Conservation (phyloP, 2,329 filamentous ascomycete species). For the Phyllosticta citribraziliensis region DNA sequence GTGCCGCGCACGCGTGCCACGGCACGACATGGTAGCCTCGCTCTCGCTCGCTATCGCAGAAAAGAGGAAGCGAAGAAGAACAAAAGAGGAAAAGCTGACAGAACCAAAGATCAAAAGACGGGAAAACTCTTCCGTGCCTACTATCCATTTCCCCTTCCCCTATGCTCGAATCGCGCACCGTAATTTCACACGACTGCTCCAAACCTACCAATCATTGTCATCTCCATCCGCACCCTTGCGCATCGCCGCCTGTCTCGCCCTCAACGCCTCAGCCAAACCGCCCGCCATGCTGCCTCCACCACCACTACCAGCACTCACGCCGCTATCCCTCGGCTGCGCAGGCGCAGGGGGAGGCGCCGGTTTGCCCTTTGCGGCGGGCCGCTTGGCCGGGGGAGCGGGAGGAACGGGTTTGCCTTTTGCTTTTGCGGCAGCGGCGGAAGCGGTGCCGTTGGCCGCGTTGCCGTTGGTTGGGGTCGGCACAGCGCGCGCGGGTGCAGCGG, state of each 20-base stretch:
- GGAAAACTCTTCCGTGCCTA: no score
- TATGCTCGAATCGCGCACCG: not conserved
- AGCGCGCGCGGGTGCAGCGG: slow-evolving; percentile 35
- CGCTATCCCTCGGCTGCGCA: slow-evolving; percentile 57
- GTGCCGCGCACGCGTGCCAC: no score
- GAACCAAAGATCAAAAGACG: no score
- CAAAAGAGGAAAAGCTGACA: no score
- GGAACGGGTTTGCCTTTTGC: slow-evolving; percentile 45
- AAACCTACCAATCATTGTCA: slow-evolving; percentile 26
- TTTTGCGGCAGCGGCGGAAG: slow-evolving; percentile 25
- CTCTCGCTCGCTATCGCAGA: no score
- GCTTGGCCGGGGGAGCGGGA: slow-evolving; percentile 69
- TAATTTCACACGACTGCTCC: not conserved
- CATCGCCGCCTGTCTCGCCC: slow-evolving; percentile 41
- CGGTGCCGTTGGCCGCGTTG: slow-evolving; percentile 44
- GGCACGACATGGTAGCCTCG: no score
- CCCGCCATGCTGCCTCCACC: slow-evolving; percentile 36
- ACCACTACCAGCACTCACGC: slow-evolving; percentile 20
- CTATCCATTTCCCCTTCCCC: no score
- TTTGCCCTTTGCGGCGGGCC: slow-evolving; percentile 61
- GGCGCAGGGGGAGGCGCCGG: slow-evolving; percentile 55
- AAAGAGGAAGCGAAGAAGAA: no score
- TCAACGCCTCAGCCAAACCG: slow-evolving; percentile 41
- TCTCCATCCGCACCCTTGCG: slow-evolving; percentile 23
- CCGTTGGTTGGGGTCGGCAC: slow-evolving; percentile 23